A percentile compares a stretch with the other conserved stretches of the same genome.
These are phyloP conservation scores for Malus hybrid DNA, from an alignment of 331 rosid species.

Conservation along the genomic window DNA sequence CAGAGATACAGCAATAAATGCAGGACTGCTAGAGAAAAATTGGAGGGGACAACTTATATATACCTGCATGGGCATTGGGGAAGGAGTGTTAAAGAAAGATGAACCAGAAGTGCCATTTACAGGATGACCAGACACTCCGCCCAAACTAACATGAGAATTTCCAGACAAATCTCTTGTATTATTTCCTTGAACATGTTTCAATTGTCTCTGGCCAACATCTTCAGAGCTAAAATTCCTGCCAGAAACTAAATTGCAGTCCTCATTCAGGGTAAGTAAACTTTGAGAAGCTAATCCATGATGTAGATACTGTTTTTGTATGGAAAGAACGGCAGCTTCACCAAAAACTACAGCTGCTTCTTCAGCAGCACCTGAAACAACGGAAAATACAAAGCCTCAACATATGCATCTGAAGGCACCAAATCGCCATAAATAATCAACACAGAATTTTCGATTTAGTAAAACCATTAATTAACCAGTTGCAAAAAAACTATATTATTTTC, in stretches of 20 bases:
- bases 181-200: slow-evolving; percentile 56
- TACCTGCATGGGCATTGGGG: slow-evolving; percentile 84
- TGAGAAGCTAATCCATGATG: slow-evolving; percentile 40
- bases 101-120: slow-evolving; percentile 49
- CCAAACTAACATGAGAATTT: slow-evolving; percentile 53
- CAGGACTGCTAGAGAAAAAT: background rate
- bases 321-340: slow-evolving; percentile 86
- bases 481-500: too few relatives aligned
- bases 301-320: slow-evolving; percentile 76
- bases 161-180: slow-evolving; percentile 66
- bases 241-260: slow-evolving; percentile 50
- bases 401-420: background rate
- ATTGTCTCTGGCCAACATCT: slow-evolving; percentile 65
- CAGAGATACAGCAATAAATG: background rate
- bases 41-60: background rate
- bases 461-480: too few relatives aligned
- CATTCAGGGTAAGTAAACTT: slow-evolving; percentile 41
- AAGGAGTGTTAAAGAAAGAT: slow-evolving; percentile 87
- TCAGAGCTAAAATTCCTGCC: slow-evolving; percentile 47
- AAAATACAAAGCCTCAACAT: slow-evolving; percentile 11
- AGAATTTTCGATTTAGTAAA: background rate
- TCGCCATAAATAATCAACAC: background rate
- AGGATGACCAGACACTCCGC: slow-evolving; percentile 60
- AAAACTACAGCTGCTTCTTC: slow-evolving; percentile 88
- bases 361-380: slow-evolving; percentile 60